These are phyloP conservation scores for Talaromyces verruculosus DNA, from an alignment of 2,329 filamentous ascomycete genomes.

Conservation along the genomic window DNA sequence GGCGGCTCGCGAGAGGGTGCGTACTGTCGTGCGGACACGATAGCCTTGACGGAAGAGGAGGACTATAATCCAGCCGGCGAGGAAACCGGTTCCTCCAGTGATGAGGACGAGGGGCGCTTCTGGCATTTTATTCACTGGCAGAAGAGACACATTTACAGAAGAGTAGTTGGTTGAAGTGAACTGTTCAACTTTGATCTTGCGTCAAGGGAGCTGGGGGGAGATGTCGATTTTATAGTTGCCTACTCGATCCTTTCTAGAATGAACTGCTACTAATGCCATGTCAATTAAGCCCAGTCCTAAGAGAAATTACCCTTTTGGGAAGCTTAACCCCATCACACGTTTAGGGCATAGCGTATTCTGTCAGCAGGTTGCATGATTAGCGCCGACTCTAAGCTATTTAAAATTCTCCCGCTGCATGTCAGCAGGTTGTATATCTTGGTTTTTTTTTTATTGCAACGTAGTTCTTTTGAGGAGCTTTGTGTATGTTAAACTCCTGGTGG, in stretches of 20 bases:
- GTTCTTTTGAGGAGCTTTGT: background rate
- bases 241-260: background rate
- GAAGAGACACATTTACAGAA: too few species aligned
- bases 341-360: background rate
- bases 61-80: constrained; percentile 14
- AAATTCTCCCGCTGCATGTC: background rate
- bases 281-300: background rate
- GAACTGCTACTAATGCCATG: background rate
- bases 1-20: background rate
- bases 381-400: background rate
- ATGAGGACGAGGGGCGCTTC: constrained; percentile 16
- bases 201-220: background rate
- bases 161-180: too few species aligned
- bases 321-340: background rate
- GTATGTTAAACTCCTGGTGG: background rate
- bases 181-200: background rate
- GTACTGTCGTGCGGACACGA: constrained; percentile 16
- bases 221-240: background rate
- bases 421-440: constrained; percentile 10
- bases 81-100: constrained; percentile 17
- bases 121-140: background rate
- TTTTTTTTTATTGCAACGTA: background rate
- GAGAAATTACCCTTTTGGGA: background rate
- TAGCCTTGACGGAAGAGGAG: constrained; percentile 7
- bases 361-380: constrained; percentile 20